Conservation (phyloP, 371 early-diverging fungal genomes). For the Capniomyces stellatus region DNA sequence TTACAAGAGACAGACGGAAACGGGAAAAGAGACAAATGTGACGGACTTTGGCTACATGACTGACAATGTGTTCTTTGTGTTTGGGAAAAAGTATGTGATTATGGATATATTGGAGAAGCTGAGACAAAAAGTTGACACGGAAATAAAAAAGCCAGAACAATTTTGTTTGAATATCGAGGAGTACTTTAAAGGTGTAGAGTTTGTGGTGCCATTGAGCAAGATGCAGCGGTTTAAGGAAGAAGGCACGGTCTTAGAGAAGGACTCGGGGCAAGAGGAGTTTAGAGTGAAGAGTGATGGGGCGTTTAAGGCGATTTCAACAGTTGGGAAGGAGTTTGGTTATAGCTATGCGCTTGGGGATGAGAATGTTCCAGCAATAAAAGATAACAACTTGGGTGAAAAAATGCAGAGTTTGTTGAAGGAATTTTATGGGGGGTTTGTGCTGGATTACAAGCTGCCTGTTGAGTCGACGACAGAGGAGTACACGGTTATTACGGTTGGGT, state of each 20-base stretch:
- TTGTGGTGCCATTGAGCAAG: background rate
- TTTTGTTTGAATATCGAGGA: background rate
- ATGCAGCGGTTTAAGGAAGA: background rate
- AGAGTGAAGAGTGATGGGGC: background rate
- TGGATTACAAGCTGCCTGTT: background rate
- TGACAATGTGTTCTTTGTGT: background rate
- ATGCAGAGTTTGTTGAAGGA: no score
- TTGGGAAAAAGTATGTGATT: background rate
- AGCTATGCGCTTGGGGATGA: background rate
- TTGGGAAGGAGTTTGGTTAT: background rate
- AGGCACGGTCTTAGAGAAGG: background rate
- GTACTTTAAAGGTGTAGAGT: background rate
- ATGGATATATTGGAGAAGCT: background rate
- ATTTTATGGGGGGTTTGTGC: background rate
- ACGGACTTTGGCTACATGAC: no score
- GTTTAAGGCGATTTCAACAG: background rate
- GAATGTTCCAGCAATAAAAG: background rate
- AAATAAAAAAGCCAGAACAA: background rate
- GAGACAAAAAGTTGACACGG: background rate
- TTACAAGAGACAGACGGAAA: no score
- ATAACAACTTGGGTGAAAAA: background rate
- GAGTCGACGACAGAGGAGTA: background rate
- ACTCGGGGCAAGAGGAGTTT: background rate
- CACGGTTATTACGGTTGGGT: background rate
- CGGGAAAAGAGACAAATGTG: no score